phyloP scores from a whole-genome alignment of 495 filamentous ascomycete genomes.

The Aspergillus funiculosus region DNA sequence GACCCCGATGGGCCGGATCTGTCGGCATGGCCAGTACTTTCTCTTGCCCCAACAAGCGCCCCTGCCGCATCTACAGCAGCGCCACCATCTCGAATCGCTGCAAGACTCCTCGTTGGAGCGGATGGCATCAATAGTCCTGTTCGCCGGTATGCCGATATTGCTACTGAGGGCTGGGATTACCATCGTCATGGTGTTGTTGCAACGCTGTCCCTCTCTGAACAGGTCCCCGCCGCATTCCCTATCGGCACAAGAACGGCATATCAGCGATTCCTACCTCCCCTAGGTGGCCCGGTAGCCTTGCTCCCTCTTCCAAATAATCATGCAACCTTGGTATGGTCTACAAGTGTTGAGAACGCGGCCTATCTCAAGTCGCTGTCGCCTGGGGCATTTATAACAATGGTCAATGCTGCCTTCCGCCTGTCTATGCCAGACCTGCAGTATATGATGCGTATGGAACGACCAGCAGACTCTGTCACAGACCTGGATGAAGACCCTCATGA shows the following conservation, averaged over 20 bases:
- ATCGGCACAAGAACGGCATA: conserved; percentile 66
- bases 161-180: conserved; percentile 89
- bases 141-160: conserved; percentile 79
- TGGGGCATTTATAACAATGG: conserved; percentile 73
- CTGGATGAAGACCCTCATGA: conserved; percentile 41
- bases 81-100: conserved; percentile 53
- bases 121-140: conserved; percentile 95
- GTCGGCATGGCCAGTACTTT: conserved; percentile 78
- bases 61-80: conserved; percentile 18
- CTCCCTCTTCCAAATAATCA: conserved; percentile 79
- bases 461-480: conserved; percentile 19
- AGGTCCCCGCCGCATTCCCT: conserved; percentile 23
- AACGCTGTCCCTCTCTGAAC: conserved; percentile 64
- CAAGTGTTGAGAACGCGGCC: conserved; percentile 68
- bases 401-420: conserved; percentile 91
- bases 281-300: conserved; percentile 76
- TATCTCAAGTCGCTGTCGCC: conserved; percentile 68
- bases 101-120: conserved; percentile 83
- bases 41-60: conserved; percentile 45
- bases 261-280: conserved; percentile 86
- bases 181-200: conserved; percentile 85
- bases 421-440: conserved; percentile 70
- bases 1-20: conserved; percentile 62
- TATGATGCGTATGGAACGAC: conserved; percentile 57
- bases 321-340: conserved; percentile 90